These are phyloP conservation scores for Lipomyces chichibuensis DNA, from an alignment of 805 yeast genomes.

Conservation along the genomic window DNA sequence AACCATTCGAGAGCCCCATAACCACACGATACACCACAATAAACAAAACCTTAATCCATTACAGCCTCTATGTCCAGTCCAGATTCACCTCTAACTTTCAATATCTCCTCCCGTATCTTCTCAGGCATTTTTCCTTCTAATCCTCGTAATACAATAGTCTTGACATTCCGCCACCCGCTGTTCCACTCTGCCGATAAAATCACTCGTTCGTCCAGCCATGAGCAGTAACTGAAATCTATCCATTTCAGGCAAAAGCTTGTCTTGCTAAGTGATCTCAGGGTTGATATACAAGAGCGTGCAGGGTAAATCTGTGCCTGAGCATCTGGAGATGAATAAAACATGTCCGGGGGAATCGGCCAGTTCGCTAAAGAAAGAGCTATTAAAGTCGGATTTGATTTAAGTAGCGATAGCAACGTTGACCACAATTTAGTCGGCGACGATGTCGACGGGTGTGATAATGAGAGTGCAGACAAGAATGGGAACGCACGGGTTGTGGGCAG, in stretches of 20 bases:
- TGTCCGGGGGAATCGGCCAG: slow-evolving; percentile 37
- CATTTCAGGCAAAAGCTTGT: slow-evolving; percentile 25
- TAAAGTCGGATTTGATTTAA: slow-evolving; percentile 23
- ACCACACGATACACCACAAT: background rate
- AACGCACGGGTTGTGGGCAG: slow-evolving; percentile 75
- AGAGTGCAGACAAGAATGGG: slow-evolving; percentile 33
- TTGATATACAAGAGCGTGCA: slow-evolving; percentile 16
- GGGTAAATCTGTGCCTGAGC: slow-evolving; percentile 28
- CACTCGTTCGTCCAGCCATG: slow-evolving; percentile 31
- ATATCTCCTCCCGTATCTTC: slow-evolving; percentile 8
- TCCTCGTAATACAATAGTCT: slow-evolving; percentile 24
- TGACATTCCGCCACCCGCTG: slow-evolving; percentile 27
- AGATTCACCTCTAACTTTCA: background rate
- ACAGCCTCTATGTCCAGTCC: slow-evolving; percentile 7
- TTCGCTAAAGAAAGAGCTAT: slow-evolving; percentile 30
- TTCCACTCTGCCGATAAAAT: slow-evolving; percentile 29
- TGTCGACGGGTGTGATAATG: slow-evolving; percentile 30
- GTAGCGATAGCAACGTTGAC: slow-evolving; percentile 27
- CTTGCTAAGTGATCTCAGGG: slow-evolving; percentile 20
- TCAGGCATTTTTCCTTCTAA: slow-evolving; percentile 2
- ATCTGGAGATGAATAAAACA: slow-evolving; percentile 27
- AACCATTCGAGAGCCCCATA: background rate
- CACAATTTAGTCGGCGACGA: slow-evolving; percentile 32
- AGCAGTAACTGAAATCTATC: slow-evolving; percentile 31
- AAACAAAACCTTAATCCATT: background rate